phyloP scores from a whole-genome alignment of 228 moss, liverwort and hornwort genomes.

The Sphagnum fallax region DNA sequence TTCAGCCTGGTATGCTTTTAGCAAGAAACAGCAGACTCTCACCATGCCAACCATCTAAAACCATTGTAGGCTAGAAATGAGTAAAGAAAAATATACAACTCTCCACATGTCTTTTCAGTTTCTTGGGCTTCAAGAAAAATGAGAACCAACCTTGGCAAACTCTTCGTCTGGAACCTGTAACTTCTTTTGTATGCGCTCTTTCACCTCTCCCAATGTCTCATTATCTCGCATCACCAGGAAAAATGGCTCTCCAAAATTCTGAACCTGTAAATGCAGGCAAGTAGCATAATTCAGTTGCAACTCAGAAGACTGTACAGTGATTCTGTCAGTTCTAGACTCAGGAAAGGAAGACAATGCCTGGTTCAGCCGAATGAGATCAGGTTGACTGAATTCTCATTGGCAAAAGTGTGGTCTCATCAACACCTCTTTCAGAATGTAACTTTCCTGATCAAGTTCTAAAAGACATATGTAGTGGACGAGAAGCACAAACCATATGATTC shows the following conservation, averaged over 20 bases:
- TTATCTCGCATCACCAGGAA: constrained; percentile 47
- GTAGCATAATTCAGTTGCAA: too few species aligned
- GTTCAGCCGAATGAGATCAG: too few species aligned
- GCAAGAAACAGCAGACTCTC: neutral
- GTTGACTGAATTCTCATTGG: neutral
- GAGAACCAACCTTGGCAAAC: constrained; percentile 41
- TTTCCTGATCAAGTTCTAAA: neutral
- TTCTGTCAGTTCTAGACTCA: too few species aligned
- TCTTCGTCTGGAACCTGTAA: constrained; percentile 39
- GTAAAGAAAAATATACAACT: neutral
- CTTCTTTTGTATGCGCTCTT: constrained; percentile 40
- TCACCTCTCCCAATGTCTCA: constrained; percentile 53
- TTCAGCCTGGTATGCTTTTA: neutral
- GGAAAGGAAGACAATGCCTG: too few species aligned
- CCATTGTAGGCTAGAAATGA: neutral
- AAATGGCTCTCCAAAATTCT: constrained; percentile 72
- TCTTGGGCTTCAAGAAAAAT: neutral
- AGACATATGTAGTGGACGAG: neutral
- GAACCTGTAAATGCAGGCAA: constrained; percentile 20
- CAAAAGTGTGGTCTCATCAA: neutral
- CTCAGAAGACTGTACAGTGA: too few species aligned
- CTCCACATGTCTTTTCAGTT: neutral
- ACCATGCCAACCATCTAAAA: neutral
- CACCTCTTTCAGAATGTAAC: neutral
- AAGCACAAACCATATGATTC: constrained; percentile 63